Percentiles rank a stretch among this genome's conserved stretches.
These are phyloP conservation scores for Xylogone sp. DNA, from an alignment of 2,329 filamentous ascomycete genomes.

Conservation along the genomic window DNA sequence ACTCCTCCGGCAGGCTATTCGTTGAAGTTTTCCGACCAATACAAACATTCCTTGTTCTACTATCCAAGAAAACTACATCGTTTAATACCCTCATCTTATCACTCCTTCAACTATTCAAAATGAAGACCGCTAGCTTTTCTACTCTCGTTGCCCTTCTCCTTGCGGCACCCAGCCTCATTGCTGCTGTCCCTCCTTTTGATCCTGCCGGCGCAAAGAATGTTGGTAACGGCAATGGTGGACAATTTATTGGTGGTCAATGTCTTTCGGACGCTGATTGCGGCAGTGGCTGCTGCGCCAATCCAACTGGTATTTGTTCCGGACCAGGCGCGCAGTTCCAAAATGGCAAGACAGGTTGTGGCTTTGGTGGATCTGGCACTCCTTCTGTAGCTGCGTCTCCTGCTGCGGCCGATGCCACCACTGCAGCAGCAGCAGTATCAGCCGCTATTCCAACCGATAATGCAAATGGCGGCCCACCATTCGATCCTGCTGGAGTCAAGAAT, in stretches of 20 bases:
- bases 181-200: conserved; percentile 15
- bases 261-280: conserved; percentile 27
- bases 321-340: conserved; percentile 23
- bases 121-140: neutral
- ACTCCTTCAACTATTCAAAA: neutral
- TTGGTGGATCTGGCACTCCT: conserved; percentile 16
- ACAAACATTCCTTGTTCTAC: neutral
- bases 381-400: conserved; percentile 1
- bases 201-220: conserved; percentile 23
- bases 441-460: conserved; percentile 1
- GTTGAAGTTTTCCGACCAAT: too few relatives aligned
- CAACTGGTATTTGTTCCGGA: conserved; percentile 29
- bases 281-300: conserved; percentile 28
- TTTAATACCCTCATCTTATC: neutral
- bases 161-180: neutral
- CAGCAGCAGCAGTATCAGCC: neutral
- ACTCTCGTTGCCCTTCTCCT: neutral
- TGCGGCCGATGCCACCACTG: neutral
- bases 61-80: neutral
- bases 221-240: conserved; percentile 26
- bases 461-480: conserved; percentile 7
- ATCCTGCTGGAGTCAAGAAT: conserved; percentile 9
- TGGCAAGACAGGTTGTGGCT: conserved; percentile 30
- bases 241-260: conserved; percentile 32
- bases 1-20: neutral